Base-by-base conservation (phyloP, 1,284 basidiomycete species). In the Cryptococcus sp. region DNA sequence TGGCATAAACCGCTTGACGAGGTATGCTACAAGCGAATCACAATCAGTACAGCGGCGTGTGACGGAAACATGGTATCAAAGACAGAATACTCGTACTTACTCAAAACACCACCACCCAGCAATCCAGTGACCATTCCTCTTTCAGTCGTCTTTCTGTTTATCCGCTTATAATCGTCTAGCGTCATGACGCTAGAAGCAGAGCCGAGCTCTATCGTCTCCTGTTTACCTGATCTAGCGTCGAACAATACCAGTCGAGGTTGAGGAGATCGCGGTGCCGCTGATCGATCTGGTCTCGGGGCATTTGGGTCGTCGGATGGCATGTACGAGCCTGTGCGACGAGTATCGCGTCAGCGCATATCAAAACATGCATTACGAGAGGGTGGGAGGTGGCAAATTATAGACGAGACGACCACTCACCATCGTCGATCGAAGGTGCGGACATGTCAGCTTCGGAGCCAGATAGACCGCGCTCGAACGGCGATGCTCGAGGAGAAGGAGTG, bases 51-150 rank as follows among this genome's bases (percentile, higher is more conserved):
- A 26, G 38, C 22, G 17, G 10, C 19, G 19, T 22, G 3, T 15
- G n/a, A 20, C 26, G 39, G 46, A 41, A 19, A 15, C 17, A 4
- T 15, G 13, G 16, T n/a, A 13, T 38, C 23, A 16, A 53, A 22
- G 13, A 3, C 41, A 3, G 17, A 19, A 34, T 20, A 16, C 19
- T n/a, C 13, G 10, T 4, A 57, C 60, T 53, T 38, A 64, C 63
- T 64, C 3, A 62, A 20, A 19, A 57, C 29, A 34, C 57, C 60
- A 50, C 57, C 63, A 13, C 57, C 55, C 5, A 62, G 5, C 34
- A 64, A n/a, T 11, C 63, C 63, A 37, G 50, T 57, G 37, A 58
- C 54, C 57, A 64, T 64, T 5, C 63, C 63, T 20, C 57, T 57
- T 22, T 61, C 57, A 10, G 63, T 64, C 19, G 54, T 57, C 20